These are phyloP conservation scores for Pythium monospermum DNA, from an alignment of 352 stramenopile species.

Conservation along the genomic window DNA sequence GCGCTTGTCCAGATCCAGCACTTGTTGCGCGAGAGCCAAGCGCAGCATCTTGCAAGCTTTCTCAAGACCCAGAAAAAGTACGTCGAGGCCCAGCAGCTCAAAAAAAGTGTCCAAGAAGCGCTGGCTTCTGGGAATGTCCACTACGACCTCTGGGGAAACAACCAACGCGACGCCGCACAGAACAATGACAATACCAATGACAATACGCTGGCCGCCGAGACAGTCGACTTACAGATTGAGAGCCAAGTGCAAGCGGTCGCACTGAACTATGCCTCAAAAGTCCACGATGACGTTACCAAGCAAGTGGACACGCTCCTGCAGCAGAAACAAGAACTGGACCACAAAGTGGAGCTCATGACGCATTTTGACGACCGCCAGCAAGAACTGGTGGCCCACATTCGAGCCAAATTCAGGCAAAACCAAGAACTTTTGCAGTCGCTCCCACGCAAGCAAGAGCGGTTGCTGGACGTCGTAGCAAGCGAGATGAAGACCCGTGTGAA, in stretches of 20 bases:
- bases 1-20: constrained; percentile 35
- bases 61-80: constrained; percentile 30
- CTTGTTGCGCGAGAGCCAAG: constrained; percentile 32
- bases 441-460: constrained; percentile 20
- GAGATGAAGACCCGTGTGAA: constrained; percentile 6
- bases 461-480: constrained; percentile 12
- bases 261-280: constrained; percentile 12
- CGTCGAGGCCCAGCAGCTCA: constrained; percentile 17
- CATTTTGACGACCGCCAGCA: constrained; percentile 37
- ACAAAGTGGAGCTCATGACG: constrained; percentile 38
- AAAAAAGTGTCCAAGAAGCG: constrained; percentile 7
- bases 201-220: constrained; percentile 10
- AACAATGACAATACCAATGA: not conserved
- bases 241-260: constrained; percentile 20
- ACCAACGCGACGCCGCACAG: not conserved
- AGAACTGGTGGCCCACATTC: constrained; percentile 30
- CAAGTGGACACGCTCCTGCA: constrained; percentile 19
- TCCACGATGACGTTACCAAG: constrained; percentile 16
- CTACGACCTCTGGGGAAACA: constrained; percentile 19
- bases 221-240: constrained; percentile 29
- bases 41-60: constrained; percentile 37
- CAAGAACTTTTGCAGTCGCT: constrained; percentile 20
- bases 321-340: constrained; percentile 32
- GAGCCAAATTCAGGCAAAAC: constrained; percentile 26
- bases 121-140: constrained; percentile 1